phyloP scores from a whole-genome alignment of 345 rosid species.

The Salix koriyanagi region DNA sequence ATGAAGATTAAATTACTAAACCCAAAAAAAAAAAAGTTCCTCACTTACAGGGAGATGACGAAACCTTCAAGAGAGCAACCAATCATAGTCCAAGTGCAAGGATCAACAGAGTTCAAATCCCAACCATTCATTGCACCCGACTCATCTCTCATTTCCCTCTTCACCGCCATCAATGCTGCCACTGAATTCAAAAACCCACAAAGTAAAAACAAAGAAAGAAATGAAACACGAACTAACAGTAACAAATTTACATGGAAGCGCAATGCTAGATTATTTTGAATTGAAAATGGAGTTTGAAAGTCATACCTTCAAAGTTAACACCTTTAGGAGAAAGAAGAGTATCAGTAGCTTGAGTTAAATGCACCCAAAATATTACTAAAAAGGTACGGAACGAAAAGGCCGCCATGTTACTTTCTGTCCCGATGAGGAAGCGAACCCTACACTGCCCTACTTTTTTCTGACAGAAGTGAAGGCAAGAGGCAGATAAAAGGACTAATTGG shows the following conservation, averaged over 20 bases:
- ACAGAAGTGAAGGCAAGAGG: constrained; percentile 4
- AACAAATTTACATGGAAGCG: background rate
- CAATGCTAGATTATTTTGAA: background rate
- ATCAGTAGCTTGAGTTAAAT: constrained; percentile 38
- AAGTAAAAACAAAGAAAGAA: background rate
- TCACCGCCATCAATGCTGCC: constrained; percentile 87
- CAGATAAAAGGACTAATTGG: background rate
- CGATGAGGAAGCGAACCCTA: constrained; percentile 19
- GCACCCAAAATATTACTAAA: constrained; percentile 25
- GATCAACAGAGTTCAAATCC: constrained; percentile 97
- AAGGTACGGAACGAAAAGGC: constrained; percentile 23
- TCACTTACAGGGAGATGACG: constrained; percentile 72
- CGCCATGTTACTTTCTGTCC: constrained; percentile 21
- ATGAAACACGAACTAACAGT: background rate
- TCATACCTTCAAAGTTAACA: constrained; percentile 84
- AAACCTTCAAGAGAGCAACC: constrained; percentile 77
- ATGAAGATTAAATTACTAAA: background rate
- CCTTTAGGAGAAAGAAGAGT: constrained; percentile 92
- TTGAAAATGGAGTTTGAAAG: background rate
- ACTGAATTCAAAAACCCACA: constrained; percentile 32
- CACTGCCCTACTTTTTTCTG: constrained; percentile 1
- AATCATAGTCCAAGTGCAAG: constrained; percentile 97
- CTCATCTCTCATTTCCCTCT: constrained; percentile 69
- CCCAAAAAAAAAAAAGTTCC: background rate
- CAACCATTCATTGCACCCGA: constrained; percentile 64